phyloP scores from a whole-genome alignment of 495 filamentous ascomycete genomes.

The Xylaria grammica region DNA sequence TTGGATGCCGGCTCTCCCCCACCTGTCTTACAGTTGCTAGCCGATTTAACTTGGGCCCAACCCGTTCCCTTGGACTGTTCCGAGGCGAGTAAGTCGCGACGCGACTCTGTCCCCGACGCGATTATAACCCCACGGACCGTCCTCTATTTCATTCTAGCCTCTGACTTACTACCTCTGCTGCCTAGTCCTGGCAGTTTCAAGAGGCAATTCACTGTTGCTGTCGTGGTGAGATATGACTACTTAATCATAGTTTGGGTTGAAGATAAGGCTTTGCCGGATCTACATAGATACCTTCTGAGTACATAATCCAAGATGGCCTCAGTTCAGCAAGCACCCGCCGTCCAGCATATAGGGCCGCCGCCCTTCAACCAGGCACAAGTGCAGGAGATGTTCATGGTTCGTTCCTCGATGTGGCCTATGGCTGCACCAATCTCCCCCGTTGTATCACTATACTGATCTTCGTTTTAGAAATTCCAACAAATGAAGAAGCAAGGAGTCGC shows the following conservation, averaged over 20 bases:
- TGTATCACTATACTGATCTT: conserved; percentile 34
- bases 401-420: conserved; percentile 24
- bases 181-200: conserved; percentile 28
- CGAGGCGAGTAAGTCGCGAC: conserved; percentile 32
- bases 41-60: conserved; percentile 17
- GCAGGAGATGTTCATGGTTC: conserved; percentile 65
- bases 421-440: not conserved
- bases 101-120: conserved; percentile 22
- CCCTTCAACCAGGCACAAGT: conserved; percentile 65
- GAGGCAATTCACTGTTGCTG: conserved; percentile 27
- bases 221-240: conserved; percentile 45
- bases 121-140: not conserved
- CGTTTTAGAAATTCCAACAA: conserved; percentile 73
- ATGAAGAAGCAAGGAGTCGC: conserved; percentile 79
- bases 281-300: conserved; percentile 19
- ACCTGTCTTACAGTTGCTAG: conserved; percentile 1
- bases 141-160: not conserved
- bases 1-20: not conserved
- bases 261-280: conserved; percentile 24
- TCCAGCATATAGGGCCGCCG: conserved; percentile 63
- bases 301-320: conserved; percentile 70
- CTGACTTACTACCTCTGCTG: conserved; percentile 26
- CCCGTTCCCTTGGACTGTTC: conserved; percentile 26
- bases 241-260: conserved; percentile 30
- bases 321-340: conserved; percentile 69